Evolutionary conservation across 2,329 filamentous ascomycete genomes (phyloP).

Genomic region (Knoxdaviesia capensis): DNA sequence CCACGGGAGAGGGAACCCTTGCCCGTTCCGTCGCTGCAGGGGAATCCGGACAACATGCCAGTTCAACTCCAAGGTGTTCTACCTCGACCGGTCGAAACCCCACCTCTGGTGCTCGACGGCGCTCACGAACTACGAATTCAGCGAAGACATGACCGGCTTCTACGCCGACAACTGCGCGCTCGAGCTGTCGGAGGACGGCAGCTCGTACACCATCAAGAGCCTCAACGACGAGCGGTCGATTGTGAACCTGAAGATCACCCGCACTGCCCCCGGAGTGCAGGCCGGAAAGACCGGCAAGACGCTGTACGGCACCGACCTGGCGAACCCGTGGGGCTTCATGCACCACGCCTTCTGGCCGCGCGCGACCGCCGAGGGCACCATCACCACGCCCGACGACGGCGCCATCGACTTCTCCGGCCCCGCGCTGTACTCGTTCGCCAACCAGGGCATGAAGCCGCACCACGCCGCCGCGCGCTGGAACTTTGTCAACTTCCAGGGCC

Average conservation of each 20-base stretch:
- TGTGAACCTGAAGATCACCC: slow-evolving; percentile 70
- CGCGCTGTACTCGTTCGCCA: slow-evolving; percentile 62
- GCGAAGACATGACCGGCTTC: slow-evolving; percentile 64
- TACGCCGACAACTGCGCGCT: slow-evolving; percentile 72
- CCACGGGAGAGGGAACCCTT: neutral
- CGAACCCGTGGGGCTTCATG: slow-evolving; percentile 81
- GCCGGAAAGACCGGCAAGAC: slow-evolving; percentile 69
- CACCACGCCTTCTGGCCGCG: slow-evolving; percentile 89
- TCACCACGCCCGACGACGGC: slow-evolving; percentile 56
- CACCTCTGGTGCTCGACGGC: slow-evolving; percentile 71
- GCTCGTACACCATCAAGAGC: slow-evolving; percentile 74
- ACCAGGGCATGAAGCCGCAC: slow-evolving; percentile 98
- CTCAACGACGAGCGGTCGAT: slow-evolving; percentile 61
- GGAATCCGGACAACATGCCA: slow-evolving; percentile 80
- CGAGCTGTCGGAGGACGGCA: slow-evolving; percentile 70
- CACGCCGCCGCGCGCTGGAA: slow-evolving; percentile 88
- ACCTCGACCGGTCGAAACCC: slow-evolving; percentile 48
- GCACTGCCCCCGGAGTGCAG: slow-evolving; percentile 60
- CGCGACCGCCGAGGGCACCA: slow-evolving; percentile 60
- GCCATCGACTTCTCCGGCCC: slow-evolving; percentile 65
- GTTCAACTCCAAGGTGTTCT: slow-evolving; percentile 89
- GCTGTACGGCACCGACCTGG: slow-evolving; percentile 68
- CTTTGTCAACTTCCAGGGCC: slow-evolving; percentile 79
- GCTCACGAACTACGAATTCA: slow-evolving; percentile 63
- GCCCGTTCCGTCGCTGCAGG: slow-evolving; percentile 22